A percentile compares a stretch with the other conserved stretches of the same genome.
These are phyloP conservation scores for Adansonia grandidieri DNA, from an alignment of 441 rosid genomes.

Conservation along the genomic window DNA sequence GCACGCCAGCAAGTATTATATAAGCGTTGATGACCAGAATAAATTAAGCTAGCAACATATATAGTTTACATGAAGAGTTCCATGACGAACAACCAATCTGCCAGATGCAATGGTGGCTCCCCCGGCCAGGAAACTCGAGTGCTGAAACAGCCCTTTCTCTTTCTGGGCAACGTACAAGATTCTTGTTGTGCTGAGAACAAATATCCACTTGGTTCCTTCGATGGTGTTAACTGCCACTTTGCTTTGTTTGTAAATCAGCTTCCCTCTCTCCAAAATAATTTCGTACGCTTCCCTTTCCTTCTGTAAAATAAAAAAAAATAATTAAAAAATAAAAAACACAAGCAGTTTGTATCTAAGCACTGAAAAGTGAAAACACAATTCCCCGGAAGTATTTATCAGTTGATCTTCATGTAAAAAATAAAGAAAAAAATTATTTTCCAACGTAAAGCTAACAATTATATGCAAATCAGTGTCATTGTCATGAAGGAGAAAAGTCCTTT, in stretches of 20 bases:
- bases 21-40: neutral
- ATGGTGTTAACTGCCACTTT: slow-evolving; percentile 44
- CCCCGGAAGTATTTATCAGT: neutral
- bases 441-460: neutral
- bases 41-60: neutral
- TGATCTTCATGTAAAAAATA: neutral
- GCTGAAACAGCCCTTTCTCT: slow-evolving; percentile 60
- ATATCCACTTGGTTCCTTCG: slow-evolving; percentile 69
- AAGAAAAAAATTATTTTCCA: neutral
- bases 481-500: neutral
- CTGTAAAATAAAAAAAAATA: slow-evolving; percentile 33
- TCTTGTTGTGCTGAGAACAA: slow-evolving; percentile 64
- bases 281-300: slow-evolving; percentile 59
- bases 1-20: neutral
- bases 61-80: slow-evolving; percentile 38
- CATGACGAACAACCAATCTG: slow-evolving; percentile 55
- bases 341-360: neutral
- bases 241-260: slow-evolving; percentile 41
- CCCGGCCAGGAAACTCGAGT: slow-evolving; percentile 69
- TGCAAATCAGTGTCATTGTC: neutral
- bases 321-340: too few species aligned
- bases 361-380: neutral
- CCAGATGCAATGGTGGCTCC: slow-evolving; percentile 75
- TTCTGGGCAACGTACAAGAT: slow-evolving; percentile 56
- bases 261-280: slow-evolving; percentile 52